phyloP scores from a whole-genome alignment of 1,284 basidiomycete species.

The Ganoderma lucidum region DNA sequence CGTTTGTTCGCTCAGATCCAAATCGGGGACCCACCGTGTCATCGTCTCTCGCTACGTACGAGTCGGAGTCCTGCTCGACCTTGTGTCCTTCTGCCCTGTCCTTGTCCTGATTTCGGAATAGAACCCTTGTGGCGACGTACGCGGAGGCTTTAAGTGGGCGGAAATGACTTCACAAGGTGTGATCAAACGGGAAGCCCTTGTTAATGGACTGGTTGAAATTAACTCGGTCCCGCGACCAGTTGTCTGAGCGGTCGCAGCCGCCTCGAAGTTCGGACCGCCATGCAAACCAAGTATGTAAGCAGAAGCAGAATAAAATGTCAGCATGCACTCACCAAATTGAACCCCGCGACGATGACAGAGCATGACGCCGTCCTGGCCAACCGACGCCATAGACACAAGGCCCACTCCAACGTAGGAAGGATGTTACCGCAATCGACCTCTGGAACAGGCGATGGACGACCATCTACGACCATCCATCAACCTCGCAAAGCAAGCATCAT shows the following conservation, averaged over 20 bases:
- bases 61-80: background rate
- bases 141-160: background rate
- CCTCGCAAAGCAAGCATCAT: too few relatives aligned
- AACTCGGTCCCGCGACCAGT: background rate
- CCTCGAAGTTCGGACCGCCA: too few relatives aligned
- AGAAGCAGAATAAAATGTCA: background rate
- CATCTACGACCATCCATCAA: background rate
- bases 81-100: background rate
- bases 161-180: background rate
- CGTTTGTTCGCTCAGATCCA: background rate
- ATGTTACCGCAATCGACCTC: background rate
- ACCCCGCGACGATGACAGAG: background rate
- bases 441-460: background rate
- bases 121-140: background rate
- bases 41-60: background rate
- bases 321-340: background rate
- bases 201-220: background rate
- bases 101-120: background rate
- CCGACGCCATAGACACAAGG: background rate
- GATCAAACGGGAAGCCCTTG: background rate
- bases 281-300: background rate
- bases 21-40: background rate
- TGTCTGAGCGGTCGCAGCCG: too few relatives aligned
- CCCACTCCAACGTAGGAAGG: background rate
- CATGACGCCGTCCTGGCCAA: background rate